A percentile compares a stretch with the other conserved stretches of the same genome.
Evolutionary conservation across 1,284 basidiomycete species (phyloP).

Genomic region (Cystobasidium sp.): DNA sequence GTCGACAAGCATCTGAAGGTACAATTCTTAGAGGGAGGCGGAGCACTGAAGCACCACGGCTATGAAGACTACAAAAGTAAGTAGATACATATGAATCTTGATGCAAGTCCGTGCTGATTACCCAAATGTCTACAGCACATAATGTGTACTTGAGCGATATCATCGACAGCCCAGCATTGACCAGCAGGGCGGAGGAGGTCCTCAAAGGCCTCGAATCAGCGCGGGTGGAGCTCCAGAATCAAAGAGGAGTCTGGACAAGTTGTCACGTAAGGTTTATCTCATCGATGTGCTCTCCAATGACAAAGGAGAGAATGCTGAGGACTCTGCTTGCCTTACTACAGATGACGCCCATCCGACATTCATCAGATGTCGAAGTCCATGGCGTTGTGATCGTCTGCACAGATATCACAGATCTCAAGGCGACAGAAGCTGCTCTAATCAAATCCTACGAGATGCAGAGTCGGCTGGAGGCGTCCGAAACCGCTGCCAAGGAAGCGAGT

Average conservation of each 20-base stretch:
- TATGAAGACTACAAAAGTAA: constrained; percentile 8
- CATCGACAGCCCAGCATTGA: constrained; percentile 15
- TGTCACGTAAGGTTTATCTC: not conserved
- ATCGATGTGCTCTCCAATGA: not conserved
- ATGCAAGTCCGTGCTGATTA: not conserved
- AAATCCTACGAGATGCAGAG: constrained; percentile 55
- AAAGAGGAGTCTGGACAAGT: constrained; percentile 8
- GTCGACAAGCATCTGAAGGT: constrained; percentile 16
- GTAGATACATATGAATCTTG: not conserved
- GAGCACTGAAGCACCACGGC: constrained; percentile 2
- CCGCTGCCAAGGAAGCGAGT: constrained; percentile 56
- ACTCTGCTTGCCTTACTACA: not conserved
- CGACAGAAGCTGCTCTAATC: constrained; percentile 54
- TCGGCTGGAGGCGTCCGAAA: constrained; percentile 55
- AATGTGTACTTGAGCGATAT: constrained; percentile 8
- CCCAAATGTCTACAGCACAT: not conserved
- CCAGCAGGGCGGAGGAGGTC: not conserved
- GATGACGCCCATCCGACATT: constrained; percentile 47
- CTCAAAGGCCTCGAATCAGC: constrained; percentile 14
- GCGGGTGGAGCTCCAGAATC: constrained; percentile 20
- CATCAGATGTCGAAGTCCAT: constrained; percentile 45
- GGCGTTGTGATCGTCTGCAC: constrained; percentile 57
- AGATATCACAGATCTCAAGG: constrained; percentile 56
- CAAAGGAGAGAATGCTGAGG: no score
- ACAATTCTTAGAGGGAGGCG: constrained; percentile 28